Percentiles rank a stretch among this genome's conserved stretches.
phyloP scores from a whole-genome alignment of 495 filamentous ascomycete species.

The Pseudomonodictys pantanalensis region DNA sequence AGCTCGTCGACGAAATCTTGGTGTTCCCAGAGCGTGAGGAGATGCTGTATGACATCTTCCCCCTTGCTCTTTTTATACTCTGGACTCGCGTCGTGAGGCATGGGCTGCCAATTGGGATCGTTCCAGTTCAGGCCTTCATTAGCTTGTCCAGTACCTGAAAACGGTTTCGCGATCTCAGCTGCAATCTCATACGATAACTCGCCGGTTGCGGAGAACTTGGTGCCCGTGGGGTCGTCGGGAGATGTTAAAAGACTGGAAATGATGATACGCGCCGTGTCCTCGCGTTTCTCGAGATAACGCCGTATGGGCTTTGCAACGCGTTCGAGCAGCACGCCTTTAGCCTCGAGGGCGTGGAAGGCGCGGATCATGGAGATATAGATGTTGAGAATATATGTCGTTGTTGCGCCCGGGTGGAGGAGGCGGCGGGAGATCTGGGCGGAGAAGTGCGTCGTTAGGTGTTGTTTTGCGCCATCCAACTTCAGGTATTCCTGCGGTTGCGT shows the following conservation, averaged over 20 bases:
- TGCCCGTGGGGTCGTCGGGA: constrained; percentile 44
- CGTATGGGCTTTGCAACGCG: constrained; percentile 80
- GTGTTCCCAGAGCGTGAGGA: constrained; percentile 84
- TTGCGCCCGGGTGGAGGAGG: constrained; percentile 81
- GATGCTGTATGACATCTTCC: constrained; percentile 85
- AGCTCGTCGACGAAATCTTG: constrained; percentile 93
- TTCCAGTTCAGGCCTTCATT: constrained; percentile 78
- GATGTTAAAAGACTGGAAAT: constrained; percentile 80
- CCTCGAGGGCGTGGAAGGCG: constrained; percentile 83
- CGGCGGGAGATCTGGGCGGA: constrained; percentile 63
- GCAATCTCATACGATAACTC: constrained; percentile 73
- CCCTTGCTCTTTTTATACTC: constrained; percentile 87
- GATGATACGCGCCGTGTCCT: constrained; percentile 85
- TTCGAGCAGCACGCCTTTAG: constrained; percentile 85
- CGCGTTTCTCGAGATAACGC: constrained; percentile 84
- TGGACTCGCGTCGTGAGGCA: constrained; percentile 87
- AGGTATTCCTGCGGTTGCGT: constrained; percentile 45
- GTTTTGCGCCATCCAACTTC: constrained; percentile 55
- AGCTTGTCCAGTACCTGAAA: constrained; percentile 45
- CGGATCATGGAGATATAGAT: constrained; percentile 91
- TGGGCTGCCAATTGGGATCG: constrained; percentile 87
- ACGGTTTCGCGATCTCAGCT: constrained; percentile 64
- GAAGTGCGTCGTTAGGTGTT: constrained; percentile 69
- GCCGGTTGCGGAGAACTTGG: constrained; percentile 33
- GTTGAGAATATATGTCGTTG: constrained; percentile 82